Evolutionary conservation across 805 yeast genomes (phyloP).

Genomic region (Myxozyma kluyveri): DNA sequence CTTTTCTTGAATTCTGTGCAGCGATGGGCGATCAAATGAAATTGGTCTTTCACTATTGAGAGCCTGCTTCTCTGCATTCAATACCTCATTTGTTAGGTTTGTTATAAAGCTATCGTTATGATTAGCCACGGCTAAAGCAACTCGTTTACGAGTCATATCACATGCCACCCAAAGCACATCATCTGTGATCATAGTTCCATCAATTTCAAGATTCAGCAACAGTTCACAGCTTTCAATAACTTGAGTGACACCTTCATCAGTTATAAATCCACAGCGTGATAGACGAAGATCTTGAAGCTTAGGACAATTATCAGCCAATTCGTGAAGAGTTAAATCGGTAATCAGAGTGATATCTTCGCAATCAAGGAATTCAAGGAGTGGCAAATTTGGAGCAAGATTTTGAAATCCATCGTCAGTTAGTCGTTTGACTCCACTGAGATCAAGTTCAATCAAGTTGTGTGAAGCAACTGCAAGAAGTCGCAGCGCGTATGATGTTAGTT

Average conservation of each 20-base stretch:
- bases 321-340: conserved; percentile 12
- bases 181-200: conserved; percentile 21
- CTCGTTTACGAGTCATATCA: background rate
- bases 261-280: conserved; percentile 13
- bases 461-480: conserved; percentile 2
- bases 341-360: conserved; percentile 19
- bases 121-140: background rate
- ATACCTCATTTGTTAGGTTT: background rate
- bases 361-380: conserved; percentile 16
- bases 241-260: conserved; percentile 10
- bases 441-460: background rate
- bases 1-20: background rate
- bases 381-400: conserved; percentile 7
- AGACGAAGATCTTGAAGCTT: conserved; percentile 13
- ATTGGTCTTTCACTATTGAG: background rate
- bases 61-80: background rate
- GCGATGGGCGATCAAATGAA: background rate
- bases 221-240: conserved; percentile 7
- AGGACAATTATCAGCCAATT: conserved; percentile 6
- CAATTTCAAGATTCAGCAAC: conserved; percentile 20
- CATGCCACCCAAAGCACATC: conserved; percentile 12
- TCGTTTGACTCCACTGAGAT: background rate
- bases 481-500: conserved; percentile 11
- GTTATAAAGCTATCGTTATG: background rate
- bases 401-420: background rate